Evolutionary conservation across 2,329 filamentous ascomycete genomes (phyloP).

Genomic region (Aphanocladium album): DNA sequence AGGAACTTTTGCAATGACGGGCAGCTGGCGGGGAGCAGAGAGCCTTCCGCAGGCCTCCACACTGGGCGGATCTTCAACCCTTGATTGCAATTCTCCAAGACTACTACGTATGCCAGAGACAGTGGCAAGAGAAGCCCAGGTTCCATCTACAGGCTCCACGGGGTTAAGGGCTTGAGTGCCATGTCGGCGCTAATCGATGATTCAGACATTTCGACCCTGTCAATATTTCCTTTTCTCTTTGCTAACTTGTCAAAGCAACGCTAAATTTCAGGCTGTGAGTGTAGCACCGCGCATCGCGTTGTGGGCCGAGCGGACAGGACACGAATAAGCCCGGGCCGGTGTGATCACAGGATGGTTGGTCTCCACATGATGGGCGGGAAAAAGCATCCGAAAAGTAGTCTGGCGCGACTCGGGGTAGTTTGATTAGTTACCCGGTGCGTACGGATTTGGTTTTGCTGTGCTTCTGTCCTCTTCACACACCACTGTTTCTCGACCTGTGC

Average conservation of each 20-base stretch:
- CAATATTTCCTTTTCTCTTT: too few species aligned
- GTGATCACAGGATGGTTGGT: too few species aligned
- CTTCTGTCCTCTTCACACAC: neutral
- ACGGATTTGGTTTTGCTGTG: neutral
- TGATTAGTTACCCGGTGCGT: neutral
- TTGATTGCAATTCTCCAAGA: neutral
- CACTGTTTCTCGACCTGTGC: neutral
- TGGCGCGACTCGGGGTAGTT: neutral
- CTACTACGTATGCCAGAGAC: neutral
- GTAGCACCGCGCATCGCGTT: neutral
- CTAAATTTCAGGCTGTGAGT: neutral
- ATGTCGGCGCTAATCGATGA: neutral
- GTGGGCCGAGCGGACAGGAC: neutral
- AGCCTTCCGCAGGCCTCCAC: too few species aligned
- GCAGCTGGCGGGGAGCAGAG: neutral
- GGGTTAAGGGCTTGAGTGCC: neutral
- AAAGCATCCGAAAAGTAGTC: neutral
- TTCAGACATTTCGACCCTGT: neutral
- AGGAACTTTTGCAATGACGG: neutral
- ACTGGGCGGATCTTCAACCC: neutral
- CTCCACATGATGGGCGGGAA: neutral
- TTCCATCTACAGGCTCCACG: neutral
- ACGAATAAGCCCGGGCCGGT: too few species aligned
- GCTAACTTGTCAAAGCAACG: neutral
- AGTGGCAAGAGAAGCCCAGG: too few species aligned